Evolutionary conservation across 116 monocot genomes (phyloP).

Genomic region (Phalaenopsis hybrid): DNA sequence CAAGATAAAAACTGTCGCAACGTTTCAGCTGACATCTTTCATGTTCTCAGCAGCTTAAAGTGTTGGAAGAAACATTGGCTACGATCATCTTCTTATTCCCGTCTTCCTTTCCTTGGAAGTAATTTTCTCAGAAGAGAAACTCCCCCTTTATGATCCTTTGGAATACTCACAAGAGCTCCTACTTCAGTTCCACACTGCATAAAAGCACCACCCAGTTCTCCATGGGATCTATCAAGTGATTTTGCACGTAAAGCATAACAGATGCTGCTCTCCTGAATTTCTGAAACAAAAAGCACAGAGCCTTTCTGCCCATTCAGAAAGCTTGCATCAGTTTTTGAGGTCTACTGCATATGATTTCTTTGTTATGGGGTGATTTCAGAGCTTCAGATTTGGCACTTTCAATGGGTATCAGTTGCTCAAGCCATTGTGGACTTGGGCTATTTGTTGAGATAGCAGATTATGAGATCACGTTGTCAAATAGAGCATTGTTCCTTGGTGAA

Average conservation of each 20-base stretch:
- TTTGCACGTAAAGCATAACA: conserved; percentile 4
- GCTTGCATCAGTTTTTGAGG: conserved; percentile 22
- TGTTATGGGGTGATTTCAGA: conserved; percentile 28
- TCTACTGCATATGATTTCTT: conserved; percentile 36
- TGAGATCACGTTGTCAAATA: conserved; percentile 39
- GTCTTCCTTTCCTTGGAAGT: conserved; percentile 12
- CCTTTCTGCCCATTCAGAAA: conserved; percentile 10
- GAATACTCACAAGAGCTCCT: conserved; percentile 28
- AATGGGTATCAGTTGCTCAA: conserved; percentile 30
- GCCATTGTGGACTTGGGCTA: conserved; percentile 8
- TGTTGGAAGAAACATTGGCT: conserved; percentile 9
- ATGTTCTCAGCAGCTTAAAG: background rate
- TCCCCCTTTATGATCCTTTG: conserved; percentile 13
- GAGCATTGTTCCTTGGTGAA: conserved; percentile 49
- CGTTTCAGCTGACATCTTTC: background rate
- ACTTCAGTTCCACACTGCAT: conserved; percentile 7
- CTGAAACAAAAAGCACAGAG: background rate
- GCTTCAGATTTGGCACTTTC: conserved; percentile 20
- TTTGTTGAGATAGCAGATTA: conserved; percentile 9
- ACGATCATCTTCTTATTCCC: conserved; percentile 18
- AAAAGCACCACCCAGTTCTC: background rate
- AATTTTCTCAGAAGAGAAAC: conserved; percentile 28
- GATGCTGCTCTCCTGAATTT: conserved; percentile 1
- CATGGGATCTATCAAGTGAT: conserved; percentile 2
- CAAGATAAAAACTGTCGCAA: too few relatives aligned